phyloP scores from a whole-genome alignment of 2,329 filamentous ascomycete species.

The Karstenula rhodostoma region DNA sequence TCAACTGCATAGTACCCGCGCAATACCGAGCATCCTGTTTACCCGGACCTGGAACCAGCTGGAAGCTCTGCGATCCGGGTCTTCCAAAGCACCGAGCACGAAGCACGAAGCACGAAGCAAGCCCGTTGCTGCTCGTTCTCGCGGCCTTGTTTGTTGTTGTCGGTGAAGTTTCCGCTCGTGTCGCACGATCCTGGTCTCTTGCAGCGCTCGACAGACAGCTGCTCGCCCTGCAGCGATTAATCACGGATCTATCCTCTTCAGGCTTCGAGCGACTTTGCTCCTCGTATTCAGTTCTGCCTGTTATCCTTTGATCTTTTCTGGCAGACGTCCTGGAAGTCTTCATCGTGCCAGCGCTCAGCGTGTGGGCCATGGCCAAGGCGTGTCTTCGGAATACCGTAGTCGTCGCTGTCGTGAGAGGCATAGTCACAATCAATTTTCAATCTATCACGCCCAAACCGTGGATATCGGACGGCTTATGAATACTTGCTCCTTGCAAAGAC shows the following conservation, averaged over 20 bases:
- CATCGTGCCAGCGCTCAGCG: slow-evolving; percentile 10
- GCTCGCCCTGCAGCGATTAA: not conserved
- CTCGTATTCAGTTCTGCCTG: slow-evolving; percentile 22
- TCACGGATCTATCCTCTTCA: slow-evolving; percentile 21
- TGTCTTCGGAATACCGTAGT: slow-evolving; percentile 20
- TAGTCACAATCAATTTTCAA: slow-evolving; percentile 45
- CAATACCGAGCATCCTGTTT: slow-evolving; percentile 1
- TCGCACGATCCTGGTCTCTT: not conserved
- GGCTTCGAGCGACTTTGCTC: slow-evolving; percentile 10
- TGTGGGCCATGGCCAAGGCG: slow-evolving; percentile 25
- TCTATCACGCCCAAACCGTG: slow-evolving; percentile 34
- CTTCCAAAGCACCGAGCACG: not conserved
- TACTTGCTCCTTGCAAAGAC: slow-evolving; percentile 27
- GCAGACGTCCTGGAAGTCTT: slow-evolving; percentile 6
- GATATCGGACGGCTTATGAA: slow-evolving; percentile 29
- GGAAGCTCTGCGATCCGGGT: not conserved
- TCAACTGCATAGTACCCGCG: not conserved
- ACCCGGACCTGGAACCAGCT: slow-evolving; percentile 9
- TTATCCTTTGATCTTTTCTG: slow-evolving; percentile 1
- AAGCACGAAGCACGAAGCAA: not conserved
- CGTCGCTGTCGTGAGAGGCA: slow-evolving; percentile 31
- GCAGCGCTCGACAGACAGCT: not conserved
- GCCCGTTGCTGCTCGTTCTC: not conserved
- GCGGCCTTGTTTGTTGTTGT: not conserved
- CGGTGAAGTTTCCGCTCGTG: not conserved